Evolutionary conservation across 306 rosid species (phyloP), one percentile per base, ranked within the genome.

Genomic region (Canavalia gladiata): DNA sequence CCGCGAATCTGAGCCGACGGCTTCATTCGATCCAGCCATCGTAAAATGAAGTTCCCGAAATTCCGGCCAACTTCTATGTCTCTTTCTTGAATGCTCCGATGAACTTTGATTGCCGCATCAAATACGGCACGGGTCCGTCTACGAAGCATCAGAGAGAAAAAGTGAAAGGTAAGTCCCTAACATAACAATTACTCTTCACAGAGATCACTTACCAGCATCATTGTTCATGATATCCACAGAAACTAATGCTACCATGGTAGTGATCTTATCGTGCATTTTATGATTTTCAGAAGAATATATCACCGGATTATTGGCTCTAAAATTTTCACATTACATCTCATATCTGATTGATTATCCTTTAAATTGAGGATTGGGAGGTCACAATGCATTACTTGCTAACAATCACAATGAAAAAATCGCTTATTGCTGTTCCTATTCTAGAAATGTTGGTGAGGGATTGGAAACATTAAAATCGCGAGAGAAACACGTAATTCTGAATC

Each of bases 1-100:
- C 88, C 81, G 0, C 94, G 99, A 72, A 93, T 93, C 76, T 88
- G 88, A 67, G 98, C 99, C 18, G 97, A 88, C 28, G 99, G 99
- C 72, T 95, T 95, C 81, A 89, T 76, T 54, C 90, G 78, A 83
- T 93, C 96, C 49, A 95, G 92, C 72, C 84, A 86, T 35, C 98
- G 87, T 62, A 91, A 81, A 72, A 93, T 91, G 81, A 89, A 85
- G 83, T 93, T 95, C 10, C 99, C 98, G 41, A 95, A 72, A 82
- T 81, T 95, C 65, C 96, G 85, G 59, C 99, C 99, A 65, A 86
- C 93, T 86, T 91, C 94, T 84, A 95, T 82, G 79, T 95, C 98
- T 81, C 98, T 89, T 64, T 90, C 86, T 85, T 95, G 99, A 80
- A 95, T 81, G 77, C 39, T 93, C 78, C 75, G 74, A 86, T 95